Conservation (phyloP, 805 yeast genomes). For the Pichia pseudocactophila region DNA sequence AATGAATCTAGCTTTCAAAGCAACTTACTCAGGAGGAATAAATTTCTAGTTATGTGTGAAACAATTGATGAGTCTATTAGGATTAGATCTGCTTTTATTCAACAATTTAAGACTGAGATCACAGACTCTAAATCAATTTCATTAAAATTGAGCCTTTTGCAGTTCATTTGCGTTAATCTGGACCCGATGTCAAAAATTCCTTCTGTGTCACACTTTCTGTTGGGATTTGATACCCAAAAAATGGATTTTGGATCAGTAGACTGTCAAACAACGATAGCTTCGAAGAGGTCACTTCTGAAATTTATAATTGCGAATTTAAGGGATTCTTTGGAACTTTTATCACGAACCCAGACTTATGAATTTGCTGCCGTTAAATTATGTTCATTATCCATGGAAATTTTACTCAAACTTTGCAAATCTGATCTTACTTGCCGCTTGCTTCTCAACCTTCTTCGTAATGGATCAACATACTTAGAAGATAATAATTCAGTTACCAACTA, state of each 20-base stretch:
- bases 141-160: slow-evolving; percentile 49
- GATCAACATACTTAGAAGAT: neutral
- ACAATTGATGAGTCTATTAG: slow-evolving; percentile 72
- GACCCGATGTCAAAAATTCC: slow-evolving; percentile 26
- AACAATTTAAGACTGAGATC: slow-evolving; percentile 47
- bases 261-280: slow-evolving; percentile 41
- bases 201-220: slow-evolving; percentile 61
- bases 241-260: slow-evolving; percentile 35
- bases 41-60: slow-evolving; percentile 61
- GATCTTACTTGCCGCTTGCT: slow-evolving; percentile 44
- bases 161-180: slow-evolving; percentile 47
- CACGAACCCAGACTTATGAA: slow-evolving; percentile 32
- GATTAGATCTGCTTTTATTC: slow-evolving; percentile 63
- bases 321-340: slow-evolving; percentile 36
- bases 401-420: slow-evolving; percentile 53
- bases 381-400: slow-evolving; percentile 47
- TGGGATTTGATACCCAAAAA: slow-evolving; percentile 59
- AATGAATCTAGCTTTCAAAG: slow-evolving; percentile 8
- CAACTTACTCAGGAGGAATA: slow-evolving; percentile 34
- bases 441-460: slow-evolving; percentile 42
- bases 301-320: slow-evolving; percentile 43
- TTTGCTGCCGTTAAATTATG: slow-evolving; percentile 51
- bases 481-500: slow-evolving; percentile 28
- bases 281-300: slow-evolving; percentile 47
- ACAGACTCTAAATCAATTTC: slow-evolving; percentile 32